Conservation (phyloP, 2,329 filamentous ascomycete species). For the Exophiala dermatitidis region DNA sequence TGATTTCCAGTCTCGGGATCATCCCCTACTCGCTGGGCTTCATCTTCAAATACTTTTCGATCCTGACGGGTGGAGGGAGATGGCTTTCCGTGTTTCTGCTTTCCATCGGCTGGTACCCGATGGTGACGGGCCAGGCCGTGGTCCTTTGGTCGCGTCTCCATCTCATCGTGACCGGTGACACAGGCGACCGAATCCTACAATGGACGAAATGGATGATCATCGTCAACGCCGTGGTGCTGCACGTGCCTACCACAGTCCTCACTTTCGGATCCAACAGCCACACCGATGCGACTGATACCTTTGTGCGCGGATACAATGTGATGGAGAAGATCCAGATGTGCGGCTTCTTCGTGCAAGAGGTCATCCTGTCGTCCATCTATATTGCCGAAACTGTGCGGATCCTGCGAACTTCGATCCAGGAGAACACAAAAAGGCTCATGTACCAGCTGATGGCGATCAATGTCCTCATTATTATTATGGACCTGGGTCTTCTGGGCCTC, state of each 20-base stretch:
- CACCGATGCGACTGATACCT: conserved; percentile 20
- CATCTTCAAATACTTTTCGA: conserved; percentile 42
- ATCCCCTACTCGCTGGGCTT: conserved; percentile 43
- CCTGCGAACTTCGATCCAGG: conserved; percentile 40
- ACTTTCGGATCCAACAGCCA: conserved; percentile 38
- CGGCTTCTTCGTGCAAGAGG: conserved; percentile 51
- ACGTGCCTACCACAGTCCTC: conserved; percentile 42
- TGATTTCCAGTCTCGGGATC: conserved; percentile 40
- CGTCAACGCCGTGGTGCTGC: conserved; percentile 38
- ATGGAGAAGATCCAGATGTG: conserved; percentile 53
- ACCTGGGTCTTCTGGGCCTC: conserved; percentile 38
- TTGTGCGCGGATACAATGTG: conserved; percentile 36
- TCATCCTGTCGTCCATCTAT: conserved; percentile 48
- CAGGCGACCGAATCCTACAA: conserved; percentile 35
- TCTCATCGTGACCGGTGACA: conserved; percentile 34
- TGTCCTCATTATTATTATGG: conserved; percentile 42
- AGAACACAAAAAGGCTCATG: conserved; percentile 41
- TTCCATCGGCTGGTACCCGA: conserved; percentile 42
- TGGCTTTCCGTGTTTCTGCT: conserved; percentile 40
- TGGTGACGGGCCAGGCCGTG: conserved; percentile 45
- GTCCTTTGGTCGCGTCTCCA: conserved; percentile 47
- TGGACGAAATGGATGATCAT: conserved; percentile 44
- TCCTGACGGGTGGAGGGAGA: conserved; percentile 28
- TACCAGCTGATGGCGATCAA: conserved; percentile 46
- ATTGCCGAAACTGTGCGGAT: conserved; percentile 49